These are phyloP conservation scores for Fragaria ananassa DNA, from an alignment of 306 rosid species.

Conservation along the genomic window DNA sequence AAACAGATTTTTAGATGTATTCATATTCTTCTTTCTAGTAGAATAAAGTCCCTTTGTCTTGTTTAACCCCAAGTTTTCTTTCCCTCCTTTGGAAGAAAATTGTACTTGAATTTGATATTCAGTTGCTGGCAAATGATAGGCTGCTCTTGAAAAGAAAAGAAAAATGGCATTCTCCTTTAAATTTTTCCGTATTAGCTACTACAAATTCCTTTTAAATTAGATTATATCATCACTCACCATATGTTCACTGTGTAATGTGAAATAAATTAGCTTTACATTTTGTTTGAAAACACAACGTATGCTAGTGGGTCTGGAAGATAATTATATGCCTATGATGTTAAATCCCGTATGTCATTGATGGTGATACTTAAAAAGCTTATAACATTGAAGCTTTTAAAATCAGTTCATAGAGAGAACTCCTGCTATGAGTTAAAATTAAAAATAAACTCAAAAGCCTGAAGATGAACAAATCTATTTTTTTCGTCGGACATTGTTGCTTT, in stretches of 20 bases:
- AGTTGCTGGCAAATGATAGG: neutral
- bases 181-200: neutral
- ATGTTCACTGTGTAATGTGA: neutral
- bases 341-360: neutral
- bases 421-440: neutral
- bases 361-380: neutral
- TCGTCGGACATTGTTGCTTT: neutral
- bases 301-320: neutral
- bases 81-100: neutral
- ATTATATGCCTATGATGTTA: neutral
- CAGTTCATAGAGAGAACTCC: neutral
- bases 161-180: neutral
- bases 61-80: neutral
- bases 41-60: neutral
- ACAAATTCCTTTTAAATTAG: neutral
- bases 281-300: neutral
- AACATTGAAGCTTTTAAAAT: neutral
- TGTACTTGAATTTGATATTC: neutral
- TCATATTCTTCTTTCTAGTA: constrained; percentile 14
- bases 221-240: neutral
- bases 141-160: neutral
- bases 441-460: neutral
- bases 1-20: constrained; percentile 2
- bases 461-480: neutral
- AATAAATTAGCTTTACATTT: neutral